phyloP scores from a whole-genome alignment of 768 basidiomycete species.

The Naganishia vishniacii region DNA sequence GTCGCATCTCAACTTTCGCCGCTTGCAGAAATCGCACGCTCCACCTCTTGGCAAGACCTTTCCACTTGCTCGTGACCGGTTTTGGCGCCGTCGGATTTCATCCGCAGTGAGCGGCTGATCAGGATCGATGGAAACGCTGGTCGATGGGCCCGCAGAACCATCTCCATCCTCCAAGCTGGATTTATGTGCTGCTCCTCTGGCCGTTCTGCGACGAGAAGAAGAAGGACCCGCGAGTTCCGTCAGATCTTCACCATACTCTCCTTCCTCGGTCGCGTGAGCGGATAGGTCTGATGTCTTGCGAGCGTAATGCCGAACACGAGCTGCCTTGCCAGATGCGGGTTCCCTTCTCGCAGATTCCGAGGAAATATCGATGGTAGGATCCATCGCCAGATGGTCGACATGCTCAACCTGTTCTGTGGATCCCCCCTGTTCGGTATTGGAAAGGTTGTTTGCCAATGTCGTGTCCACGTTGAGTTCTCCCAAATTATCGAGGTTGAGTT shows the following conservation, averaged over 20 bases:
- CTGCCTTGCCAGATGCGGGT: constrained; percentile 4
- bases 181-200: background rate
- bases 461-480: constrained; percentile 14
- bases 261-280: background rate
- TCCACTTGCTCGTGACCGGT: constrained; percentile 23
- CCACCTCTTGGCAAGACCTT: constrained; percentile 24
- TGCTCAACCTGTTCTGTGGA: background rate
- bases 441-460: constrained; percentile 5
- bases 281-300: background rate
- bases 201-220: background rate
- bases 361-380: background rate
- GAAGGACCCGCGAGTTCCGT: background rate
- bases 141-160: background rate
- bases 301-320: constrained; percentile 11
- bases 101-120: constrained; percentile 21
- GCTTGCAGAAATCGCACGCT: constrained; percentile 28
- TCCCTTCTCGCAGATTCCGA: constrained; percentile 12
- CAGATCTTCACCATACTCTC: constrained; percentile 1
- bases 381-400: constrained; percentile 5
- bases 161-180: background rate
- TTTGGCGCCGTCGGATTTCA: constrained; percentile 26
- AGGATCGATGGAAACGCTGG: constrained; percentile 15
- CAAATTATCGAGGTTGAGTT: constrained; percentile 7
- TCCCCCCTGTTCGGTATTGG: background rate
- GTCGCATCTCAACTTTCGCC: constrained; percentile 27